These are phyloP conservation scores for Myxozyma kluyveri DNA, from an alignment of 805 yeast genomes.

Conservation along the genomic window DNA sequence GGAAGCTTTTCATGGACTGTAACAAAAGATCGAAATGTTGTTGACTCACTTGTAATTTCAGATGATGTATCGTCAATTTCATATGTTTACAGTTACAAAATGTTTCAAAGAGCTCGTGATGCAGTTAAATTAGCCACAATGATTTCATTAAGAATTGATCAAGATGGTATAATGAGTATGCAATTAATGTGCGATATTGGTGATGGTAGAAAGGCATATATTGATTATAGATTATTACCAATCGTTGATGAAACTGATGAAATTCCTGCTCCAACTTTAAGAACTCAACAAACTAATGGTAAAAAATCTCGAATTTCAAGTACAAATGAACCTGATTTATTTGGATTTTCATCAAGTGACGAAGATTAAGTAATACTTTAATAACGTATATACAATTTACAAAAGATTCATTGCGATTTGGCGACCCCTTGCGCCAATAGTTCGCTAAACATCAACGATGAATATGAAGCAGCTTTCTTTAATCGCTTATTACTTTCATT, in stretches of 20 bases:
- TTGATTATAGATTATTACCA: conserved; percentile 31
- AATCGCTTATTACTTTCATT: no score
- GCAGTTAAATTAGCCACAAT: conserved; percentile 29
- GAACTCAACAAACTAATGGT: not conserved
- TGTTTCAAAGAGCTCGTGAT: conserved; percentile 23
- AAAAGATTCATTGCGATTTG: not conserved
- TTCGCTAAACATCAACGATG: not conserved
- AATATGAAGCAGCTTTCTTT: not conserved
- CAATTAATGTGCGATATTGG: conserved; percentile 32
- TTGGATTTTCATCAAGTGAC: not conserved
- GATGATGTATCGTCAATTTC: not conserved
- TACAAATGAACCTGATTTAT: not conserved
- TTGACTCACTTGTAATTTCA: conserved; percentile 10
- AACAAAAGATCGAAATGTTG: conserved; percentile 10
- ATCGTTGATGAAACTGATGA: conserved; percentile 13
- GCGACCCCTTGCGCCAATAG: not conserved
- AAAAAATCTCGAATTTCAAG: not conserved
- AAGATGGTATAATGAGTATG: conserved; percentile 28
- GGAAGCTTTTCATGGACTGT: conserved; percentile 20
- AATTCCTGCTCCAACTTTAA: not conserved
- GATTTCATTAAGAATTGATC: conserved; percentile 26
- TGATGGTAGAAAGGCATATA: conserved; percentile 28
- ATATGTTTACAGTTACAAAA: conserved; percentile 5
- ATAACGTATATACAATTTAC: no score
- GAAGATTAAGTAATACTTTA: no score